A percentile compares a stretch with the other conserved stretches of the same genome.
Evolutionary conservation across 2,329 filamentous ascomycete genomes (phyloP).

Genomic region (Aureobasidium mangrovei): DNA sequence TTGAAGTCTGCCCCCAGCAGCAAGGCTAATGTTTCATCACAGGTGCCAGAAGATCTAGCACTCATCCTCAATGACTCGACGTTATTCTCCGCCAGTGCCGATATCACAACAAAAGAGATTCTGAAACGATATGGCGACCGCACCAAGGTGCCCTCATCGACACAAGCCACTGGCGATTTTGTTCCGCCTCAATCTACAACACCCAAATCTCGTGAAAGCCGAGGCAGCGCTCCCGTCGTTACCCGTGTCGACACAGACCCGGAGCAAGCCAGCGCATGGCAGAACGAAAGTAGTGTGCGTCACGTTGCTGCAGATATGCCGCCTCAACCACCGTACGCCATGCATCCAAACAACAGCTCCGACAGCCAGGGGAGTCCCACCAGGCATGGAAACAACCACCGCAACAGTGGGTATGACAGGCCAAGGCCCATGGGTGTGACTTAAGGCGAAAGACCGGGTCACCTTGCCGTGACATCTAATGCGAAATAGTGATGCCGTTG

Average conservation of each 20-base stretch:
- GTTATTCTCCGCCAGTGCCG: slow-evolving; percentile 71
- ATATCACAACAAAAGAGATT: slow-evolving; percentile 95
- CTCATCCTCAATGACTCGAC: slow-evolving; percentile 75
- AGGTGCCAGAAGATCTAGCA: slow-evolving; percentile 91
- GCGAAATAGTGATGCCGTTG: background rate
- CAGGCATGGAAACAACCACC: slow-evolving; percentile 19
- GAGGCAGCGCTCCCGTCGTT: slow-evolving; percentile 45
- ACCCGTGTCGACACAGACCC: slow-evolving; percentile 83
- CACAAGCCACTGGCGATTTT: slow-evolving; percentile 29
- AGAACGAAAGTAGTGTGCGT: slow-evolving; percentile 74
- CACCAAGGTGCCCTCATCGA: slow-evolving; percentile 42
- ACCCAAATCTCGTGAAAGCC: slow-evolving; percentile 24
- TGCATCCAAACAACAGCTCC: slow-evolving; percentile 21
- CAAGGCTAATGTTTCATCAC: slow-evolving; percentile 21
- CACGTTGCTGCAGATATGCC: slow-evolving; percentile 46
- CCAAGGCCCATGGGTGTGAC: slow-evolving; percentile 22
- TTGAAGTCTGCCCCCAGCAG: background rate
- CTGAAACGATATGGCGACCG: slow-evolving; percentile 87
- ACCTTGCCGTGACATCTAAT: background rate
- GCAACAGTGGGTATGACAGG: slow-evolving; percentile 21
- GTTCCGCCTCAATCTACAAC: slow-evolving; percentile 17
- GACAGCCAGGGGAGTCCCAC: slow-evolving; percentile 26
- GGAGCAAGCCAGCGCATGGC: slow-evolving; percentile 58
- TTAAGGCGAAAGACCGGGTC: background rate
- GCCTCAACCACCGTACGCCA: slow-evolving; percentile 23